phyloP scores from a whole-genome alignment of 495 filamentous ascomycete species.

The Glonium stellatum region DNA sequence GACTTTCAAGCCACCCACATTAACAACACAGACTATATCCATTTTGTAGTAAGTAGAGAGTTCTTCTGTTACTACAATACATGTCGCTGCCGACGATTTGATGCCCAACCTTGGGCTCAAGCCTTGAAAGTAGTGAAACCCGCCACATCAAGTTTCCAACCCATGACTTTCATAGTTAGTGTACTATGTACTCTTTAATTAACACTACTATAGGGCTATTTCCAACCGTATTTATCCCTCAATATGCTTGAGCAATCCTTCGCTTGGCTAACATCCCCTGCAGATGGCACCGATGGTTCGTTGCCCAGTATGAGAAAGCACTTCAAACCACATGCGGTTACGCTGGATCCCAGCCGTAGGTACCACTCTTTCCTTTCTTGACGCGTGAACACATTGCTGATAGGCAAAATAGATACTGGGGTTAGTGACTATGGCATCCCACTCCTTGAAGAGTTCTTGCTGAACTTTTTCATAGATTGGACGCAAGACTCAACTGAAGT shows the following conservation, averaged over 20 bases:
- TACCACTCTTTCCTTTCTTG: no score
- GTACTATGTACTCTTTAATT: not conserved
- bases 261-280: not conserved
- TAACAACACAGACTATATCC: slow-evolving; percentile 2
- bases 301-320: slow-evolving; percentile 1
- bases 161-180: not conserved
- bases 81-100: not conserved
- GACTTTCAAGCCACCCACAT: slow-evolving; percentile 6
- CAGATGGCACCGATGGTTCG: slow-evolving; percentile 7
- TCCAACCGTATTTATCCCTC: not conserved
- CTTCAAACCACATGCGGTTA: slow-evolving; percentile 4
- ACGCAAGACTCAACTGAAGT: not conserved
- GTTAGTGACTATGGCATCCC: not conserved
- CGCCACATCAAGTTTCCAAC: not conserved
- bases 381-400: not conserved
- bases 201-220: not conserved
- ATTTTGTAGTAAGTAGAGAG: not conserved
- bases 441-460: not conserved
- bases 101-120: not conserved
- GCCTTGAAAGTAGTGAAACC: not conserved
- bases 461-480: not conserved
- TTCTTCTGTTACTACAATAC: not conserved
- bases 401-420: not conserved
- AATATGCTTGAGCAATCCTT: not conserved
- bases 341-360: not conserved